Percentiles rank a stretch among this genome's conserved stretches.
Evolutionary conservation across 169 alveolate genomes (phyloP).

Genomic region (Hepatocystis sp.): DNA sequence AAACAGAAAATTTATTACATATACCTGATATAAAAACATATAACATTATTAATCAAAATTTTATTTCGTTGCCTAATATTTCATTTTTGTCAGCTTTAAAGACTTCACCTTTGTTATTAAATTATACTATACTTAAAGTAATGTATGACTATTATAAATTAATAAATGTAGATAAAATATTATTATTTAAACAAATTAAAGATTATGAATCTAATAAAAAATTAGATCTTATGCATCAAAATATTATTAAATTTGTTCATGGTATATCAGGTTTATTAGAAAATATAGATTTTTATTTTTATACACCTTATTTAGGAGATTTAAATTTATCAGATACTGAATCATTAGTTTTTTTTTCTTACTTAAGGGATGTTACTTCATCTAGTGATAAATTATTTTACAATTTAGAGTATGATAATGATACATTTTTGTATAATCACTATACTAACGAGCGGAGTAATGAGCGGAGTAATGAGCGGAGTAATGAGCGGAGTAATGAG

Average conservation of each 20-base stretch:
- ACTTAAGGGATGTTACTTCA: constrained; percentile 12
- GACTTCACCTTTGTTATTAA: constrained; percentile 44
- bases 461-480: too few relatives aligned
- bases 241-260: constrained; percentile 58
- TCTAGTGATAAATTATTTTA: constrained; percentile 1
- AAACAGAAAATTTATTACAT: constrained; percentile 17
- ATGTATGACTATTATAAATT: constrained; percentile 67
- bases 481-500: too few relatives aligned
- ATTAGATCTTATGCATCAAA: constrained; percentile 39
- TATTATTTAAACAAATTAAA: constrained; percentile 57
- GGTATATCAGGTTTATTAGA: constrained; percentile 61
- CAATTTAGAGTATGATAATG: constrained; percentile 28
- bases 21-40: constrained; percentile 68
- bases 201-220: constrained; percentile 30
- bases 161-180: constrained; percentile 20
- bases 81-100: constrained; percentile 17
- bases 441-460: too few relatives aligned
- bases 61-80: constrained; percentile 46
- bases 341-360: constrained; percentile 41
- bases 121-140: constrained; percentile 45
- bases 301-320: constrained; percentile 63
- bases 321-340: constrained; percentile 34
- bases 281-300: constrained; percentile 62
- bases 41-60: constrained; percentile 37
- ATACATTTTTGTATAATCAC: background rate